phyloP scores from a whole-genome alignment of 495 filamentous ascomycete genomes.

The Gamarada debralockiae region DNA sequence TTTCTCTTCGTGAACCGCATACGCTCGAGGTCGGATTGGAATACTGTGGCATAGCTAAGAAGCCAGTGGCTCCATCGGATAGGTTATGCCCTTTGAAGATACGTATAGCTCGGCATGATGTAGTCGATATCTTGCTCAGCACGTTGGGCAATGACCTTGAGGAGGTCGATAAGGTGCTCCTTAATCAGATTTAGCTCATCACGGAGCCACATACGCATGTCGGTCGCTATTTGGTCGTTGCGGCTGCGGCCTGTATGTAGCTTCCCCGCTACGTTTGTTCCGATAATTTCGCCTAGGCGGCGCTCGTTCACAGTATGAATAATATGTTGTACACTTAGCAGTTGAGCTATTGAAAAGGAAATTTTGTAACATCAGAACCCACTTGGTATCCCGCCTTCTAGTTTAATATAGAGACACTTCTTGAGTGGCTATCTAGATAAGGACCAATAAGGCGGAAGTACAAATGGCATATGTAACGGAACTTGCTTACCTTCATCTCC shows the following conservation, averaged over 20 bases:
- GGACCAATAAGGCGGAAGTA: background rate
- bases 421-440: background rate
- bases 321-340: slow-evolving; percentile 36
- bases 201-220: slow-evolving; percentile 90
- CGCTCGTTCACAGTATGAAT: slow-evolving; percentile 90
- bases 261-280: slow-evolving; percentile 82
- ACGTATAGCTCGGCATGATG: slow-evolving; percentile 76
- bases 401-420: background rate
- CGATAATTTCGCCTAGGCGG: slow-evolving; percentile 83
- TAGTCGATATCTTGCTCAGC: slow-evolving; percentile 69
- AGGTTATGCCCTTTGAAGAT: slow-evolving; percentile 88
- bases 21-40: slow-evolving; percentile 74
- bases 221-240: slow-evolving; percentile 92
- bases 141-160: slow-evolving; percentile 66
- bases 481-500: slow-evolving; percentile 49
- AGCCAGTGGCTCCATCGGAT: slow-evolving; percentile 89
- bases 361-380: slow-evolving; percentile 14
- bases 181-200: slow-evolving; percentile 74
- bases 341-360: slow-evolving; percentile 12
- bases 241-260: slow-evolving; percentile 88
- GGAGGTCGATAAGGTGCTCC: slow-evolving; percentile 57
- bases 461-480: slow-evolving; percentile 24
- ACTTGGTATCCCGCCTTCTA: slow-evolving; percentile 2
- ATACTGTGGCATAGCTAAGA: slow-evolving; percentile 72
- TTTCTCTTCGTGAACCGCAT: slow-evolving; percentile 70